Base-by-base conservation (phyloP, 176 grass and related monocot genomes). In the Oryza brachyantha region DNA sequence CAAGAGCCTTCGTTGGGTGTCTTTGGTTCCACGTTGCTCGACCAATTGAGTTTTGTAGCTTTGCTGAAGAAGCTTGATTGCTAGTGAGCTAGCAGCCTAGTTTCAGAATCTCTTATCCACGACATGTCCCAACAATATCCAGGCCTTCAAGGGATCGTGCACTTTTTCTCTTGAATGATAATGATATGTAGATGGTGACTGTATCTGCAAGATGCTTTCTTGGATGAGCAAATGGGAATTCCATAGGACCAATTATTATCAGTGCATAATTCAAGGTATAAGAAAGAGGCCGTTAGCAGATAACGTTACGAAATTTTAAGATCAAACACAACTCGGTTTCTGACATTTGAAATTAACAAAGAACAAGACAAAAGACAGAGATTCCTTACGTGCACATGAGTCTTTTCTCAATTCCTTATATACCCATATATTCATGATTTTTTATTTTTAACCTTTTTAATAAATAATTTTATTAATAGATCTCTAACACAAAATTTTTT, bases 21-120 rank as follows among this genome's bases (percentile, higher is more conserved):
- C 54, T 70, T 77, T 70, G 73, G 16, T 16, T 70, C 73, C 74
- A 84, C 74, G 82, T 84, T 62, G 82, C 29, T 71, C 22, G 25
- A 38, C 10, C 5, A 22, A 28, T 29, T 37, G 42, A 37, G 32
- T 39, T 68, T 68, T 68, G 45, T 29, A 57, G 24, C 68, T 66
- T 37, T 66, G 21, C 1, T 24, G 21, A 55, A 39, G 64, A 67
- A 67, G 34, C 52, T 55, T 5, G 52, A 55, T n/a, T 9, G 52
- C 52, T 55, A 55, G 52, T 19, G 8, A n/a, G 52, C 21, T 10
- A 5, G 11, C 11, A 16, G 4, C 22, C 32, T 59, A 73, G n/a
- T n/a, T 26, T 35, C 5, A 3, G 27, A 41, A 66, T 34, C 66
- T 75, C 82, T 84, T 84, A 84, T 71, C 55, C 74, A 64, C 10